Percentiles rank a stretch among this genome's conserved stretches.
Conservation (phyloP, 805 yeast species). For the Kodamaea nitidulidarum region DNA sequence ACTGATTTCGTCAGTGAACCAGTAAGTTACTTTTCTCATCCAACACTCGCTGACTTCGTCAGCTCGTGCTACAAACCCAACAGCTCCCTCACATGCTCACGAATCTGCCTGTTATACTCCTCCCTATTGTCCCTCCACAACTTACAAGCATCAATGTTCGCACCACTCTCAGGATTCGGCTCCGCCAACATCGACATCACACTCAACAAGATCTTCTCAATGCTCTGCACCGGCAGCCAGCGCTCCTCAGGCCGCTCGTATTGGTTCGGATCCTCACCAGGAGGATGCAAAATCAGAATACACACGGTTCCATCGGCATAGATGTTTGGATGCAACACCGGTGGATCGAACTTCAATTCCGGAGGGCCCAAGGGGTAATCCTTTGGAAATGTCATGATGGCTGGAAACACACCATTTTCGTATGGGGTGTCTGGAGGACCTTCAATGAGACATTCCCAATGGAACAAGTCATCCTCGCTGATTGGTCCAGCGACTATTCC, state of each 20-base stretch:
- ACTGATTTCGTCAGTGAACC: too few species aligned
- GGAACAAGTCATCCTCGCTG: slow-evolving; percentile 64
- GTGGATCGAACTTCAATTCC: slow-evolving; percentile 66
- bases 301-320: slow-evolving; percentile 95
- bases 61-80: slow-evolving; percentile 52
- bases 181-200: slow-evolving; percentile 96
- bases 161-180: slow-evolving; percentile 95
- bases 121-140: slow-evolving; percentile 84
- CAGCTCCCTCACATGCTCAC: slow-evolving; percentile 61
- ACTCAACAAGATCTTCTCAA: slow-evolving; percentile 90
- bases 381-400: slow-evolving; percentile 63
- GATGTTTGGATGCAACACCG: slow-evolving; percentile 88
- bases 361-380: slow-evolving; percentile 88
- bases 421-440: slow-evolving; percentile 85
- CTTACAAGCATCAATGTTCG: slow-evolving; percentile 76
- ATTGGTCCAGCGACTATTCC: slow-evolving; percentile 94
- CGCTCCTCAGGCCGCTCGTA: slow-evolving; percentile 94
- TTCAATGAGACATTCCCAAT: slow-evolving; percentile 80
- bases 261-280: slow-evolving; percentile 96
- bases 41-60: too few species aligned
- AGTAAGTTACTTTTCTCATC: too few species aligned
- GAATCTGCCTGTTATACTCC: slow-evolving; percentile 62
- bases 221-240: slow-evolving; percentile 97
- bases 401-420: slow-evolving; percentile 85
- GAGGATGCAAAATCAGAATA: slow-evolving; percentile 90